Conservation (phyloP, 2,329 filamentous ascomycete species). For the Venturia nashicola region DNA sequence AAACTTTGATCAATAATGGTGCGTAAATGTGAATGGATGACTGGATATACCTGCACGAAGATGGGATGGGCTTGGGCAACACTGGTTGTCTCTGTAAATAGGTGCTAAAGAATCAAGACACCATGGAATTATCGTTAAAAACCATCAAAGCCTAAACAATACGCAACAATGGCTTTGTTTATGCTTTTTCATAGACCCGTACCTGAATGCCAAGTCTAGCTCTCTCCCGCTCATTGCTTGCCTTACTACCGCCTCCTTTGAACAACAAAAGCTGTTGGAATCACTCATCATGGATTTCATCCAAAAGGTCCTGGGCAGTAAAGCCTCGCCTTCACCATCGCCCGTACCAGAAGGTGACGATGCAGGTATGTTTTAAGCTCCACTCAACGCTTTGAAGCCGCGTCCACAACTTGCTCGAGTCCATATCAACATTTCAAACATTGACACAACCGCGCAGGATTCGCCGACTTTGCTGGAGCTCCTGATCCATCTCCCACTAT, state of each 20-base stretch:
- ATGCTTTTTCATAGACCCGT: neutral
- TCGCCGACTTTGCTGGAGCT: slow-evolving; percentile 81
- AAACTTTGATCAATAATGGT: neutral
- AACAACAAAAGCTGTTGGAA: neutral
- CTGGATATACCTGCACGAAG: neutral
- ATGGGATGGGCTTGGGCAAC: too few species aligned
- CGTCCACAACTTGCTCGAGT: neutral
- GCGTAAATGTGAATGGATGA: neutral
- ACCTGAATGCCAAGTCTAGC: neutral
- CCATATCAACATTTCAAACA: neutral
- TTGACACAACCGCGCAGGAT: slow-evolving; percentile 47
- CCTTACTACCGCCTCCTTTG: neutral
- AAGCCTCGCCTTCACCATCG: neutral
- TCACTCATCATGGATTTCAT: slow-evolving; percentile 8
- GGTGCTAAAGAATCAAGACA: too few species aligned
- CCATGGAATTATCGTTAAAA: too few species aligned
- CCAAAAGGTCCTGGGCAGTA: slow-evolving; percentile 8
- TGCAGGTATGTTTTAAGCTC: neutral
- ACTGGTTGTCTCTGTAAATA: neutral
- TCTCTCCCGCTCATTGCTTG: neutral
- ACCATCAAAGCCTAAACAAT: too few species aligned
- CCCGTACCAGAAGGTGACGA: slow-evolving; percentile 2
- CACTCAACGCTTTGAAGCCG: neutral
- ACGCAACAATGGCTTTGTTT: neutral
- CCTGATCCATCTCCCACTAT: slow-evolving; percentile 48